Evolutionary conservation across 371 early-diverging fungal genomes (phyloP), one percentile per base, ranked within the genome.

Genomic region (Lichtheimia ramosa): DNA sequence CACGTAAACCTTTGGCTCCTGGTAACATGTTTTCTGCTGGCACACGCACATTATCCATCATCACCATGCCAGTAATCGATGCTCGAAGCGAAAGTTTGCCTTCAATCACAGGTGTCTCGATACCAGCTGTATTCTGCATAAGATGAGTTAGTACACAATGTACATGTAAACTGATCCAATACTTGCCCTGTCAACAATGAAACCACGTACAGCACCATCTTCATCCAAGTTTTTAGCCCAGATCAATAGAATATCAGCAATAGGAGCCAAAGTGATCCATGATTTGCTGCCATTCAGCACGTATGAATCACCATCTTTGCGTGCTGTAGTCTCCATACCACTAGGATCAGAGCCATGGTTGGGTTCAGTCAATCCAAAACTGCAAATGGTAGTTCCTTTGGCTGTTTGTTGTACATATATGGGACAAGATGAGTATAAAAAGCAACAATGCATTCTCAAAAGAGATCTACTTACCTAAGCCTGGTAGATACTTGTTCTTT

Each of bases 261-360:
- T 90, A 20, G 98, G 98, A 43, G 97, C 92, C 84, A 96, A 95
- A 58, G 98, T 95, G 71, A 98, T 98, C 98, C 98, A 98, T 28
- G 95, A 95, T 83, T 98, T 98, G 77, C 91, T 81, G 1, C 98
- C 98, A 57, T 85, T 91, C 49, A 97, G 58, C 13, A 94, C 82
- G 72, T 90, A 98, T 25, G 77, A 74, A 28, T 89, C 91, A 54
- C 88, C 86, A 27, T 79, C 84, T 65, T 89, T 89, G 53, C 75
- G 73, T 25, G 97, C 98, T 12, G 74, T 83, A 13, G 97, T 96
- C 73, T 96, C 95, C 97, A 98, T 97, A 48, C 90, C 78, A 13
- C 79, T 89, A 3, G 97, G 97, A 74, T 98, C 98, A 27, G 91
- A 91, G 14, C 98, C 98, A 69, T 96, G 96, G 77, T 97, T 94